A percentile compares a stretch with the other conserved stretches of the same genome.
These are phyloP conservation scores for Exophiala sp. DNA, from an alignment of 2,329 filamentous ascomycete genomes.

Conservation along the genomic window DNA sequence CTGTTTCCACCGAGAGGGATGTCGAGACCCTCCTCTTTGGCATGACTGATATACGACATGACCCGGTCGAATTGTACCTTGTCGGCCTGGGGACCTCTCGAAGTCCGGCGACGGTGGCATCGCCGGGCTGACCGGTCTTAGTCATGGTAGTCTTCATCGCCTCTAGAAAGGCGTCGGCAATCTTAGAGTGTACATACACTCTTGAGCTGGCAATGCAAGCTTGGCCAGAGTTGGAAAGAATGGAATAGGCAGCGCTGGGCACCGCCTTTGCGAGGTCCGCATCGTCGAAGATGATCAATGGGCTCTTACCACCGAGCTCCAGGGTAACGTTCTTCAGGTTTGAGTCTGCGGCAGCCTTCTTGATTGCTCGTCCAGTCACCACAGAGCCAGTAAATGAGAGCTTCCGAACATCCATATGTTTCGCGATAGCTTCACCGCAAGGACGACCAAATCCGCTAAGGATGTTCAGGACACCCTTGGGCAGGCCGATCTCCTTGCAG, in stretches of 20 bases:
- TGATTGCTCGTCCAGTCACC: conserved; percentile 32
- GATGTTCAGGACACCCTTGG: conserved; percentile 58
- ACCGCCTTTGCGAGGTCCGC: conserved; percentile 38
- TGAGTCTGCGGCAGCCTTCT: conserved; percentile 32
- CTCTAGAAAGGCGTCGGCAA: conserved; percentile 49
- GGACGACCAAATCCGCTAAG: conserved; percentile 56
- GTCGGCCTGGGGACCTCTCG: conserved; percentile 64
- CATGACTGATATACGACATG: conserved; percentile 55
- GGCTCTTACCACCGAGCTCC: conserved; percentile 39
- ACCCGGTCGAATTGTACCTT: conserved; percentile 62
- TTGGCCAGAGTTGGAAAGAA: conserved; percentile 59
- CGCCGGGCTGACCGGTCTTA: conserved; percentile 28
- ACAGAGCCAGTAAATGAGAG: conserved; percentile 36
- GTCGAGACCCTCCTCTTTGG: conserved; percentile 52
- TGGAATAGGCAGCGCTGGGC: conserved; percentile 49
- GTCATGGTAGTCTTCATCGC: conserved; percentile 46
- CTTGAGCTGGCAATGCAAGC: conserved; percentile 54
- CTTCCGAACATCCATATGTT: conserved; percentile 32
- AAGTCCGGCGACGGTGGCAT: conserved; percentile 41
- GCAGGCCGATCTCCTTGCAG: conserved; percentile 56
- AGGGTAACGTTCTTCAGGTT: conserved; percentile 38
- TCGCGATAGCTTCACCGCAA: conserved; percentile 54
- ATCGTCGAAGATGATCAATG: conserved; percentile 37
- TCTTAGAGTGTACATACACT: conserved; percentile 56
- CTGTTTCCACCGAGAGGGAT: conserved; percentile 50